Base-by-base conservation (phyloP, 2,329 filamentous ascomycete genomes). In the Coniochaeta pulveracea region DNA sequence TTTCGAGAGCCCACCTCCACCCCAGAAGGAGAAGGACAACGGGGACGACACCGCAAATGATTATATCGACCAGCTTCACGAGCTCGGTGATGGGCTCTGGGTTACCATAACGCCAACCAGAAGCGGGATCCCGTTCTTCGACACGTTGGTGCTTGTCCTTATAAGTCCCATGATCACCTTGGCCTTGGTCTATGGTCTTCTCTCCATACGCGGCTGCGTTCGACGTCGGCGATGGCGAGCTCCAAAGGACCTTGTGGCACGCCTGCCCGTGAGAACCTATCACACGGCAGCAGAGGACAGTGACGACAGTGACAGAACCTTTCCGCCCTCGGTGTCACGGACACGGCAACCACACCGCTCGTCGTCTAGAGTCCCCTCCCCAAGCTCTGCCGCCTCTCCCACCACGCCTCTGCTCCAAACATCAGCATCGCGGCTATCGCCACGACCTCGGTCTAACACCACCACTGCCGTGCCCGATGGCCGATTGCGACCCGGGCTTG, bases 221-320 rank as follows among this genome's bases (percentile, higher is more conserved):
- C 79, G 89, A 33, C 74, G 89, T 38, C 74, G 89, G 41, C 74
- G 89, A 45, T 98, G 91, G 89, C 76, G 91, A 47, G 91, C 91
- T n/a, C 91, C 91, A 5, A 98, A 98, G 57, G 93, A 85, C 1
- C 78, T 98, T 1, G 88, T 98, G 12, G 88, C 95, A 45, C 79
- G 83, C 37, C 69, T 98, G n/a, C 91, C 91, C 2, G 86, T 98
- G 10, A 78, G 89, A 38, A 96, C 88, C 0, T 98, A 95, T 50
- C 88, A 93, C 47, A 93, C 88, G 0, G 83, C 94, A 22, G 63
- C 72, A 3, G 64, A 69, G 9, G 69, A 74, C 2, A 73, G 76
- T 2, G 18, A 22, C 18, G 28, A 31, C 11, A 3, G n/a, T 5
- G 28, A 31, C 11, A 3, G n/a, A 4, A 12, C 18, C 3, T 9